phyloP scores from a whole-genome alignment of 306 rosid genomes.

The Prinsepia uniflora region DNA sequence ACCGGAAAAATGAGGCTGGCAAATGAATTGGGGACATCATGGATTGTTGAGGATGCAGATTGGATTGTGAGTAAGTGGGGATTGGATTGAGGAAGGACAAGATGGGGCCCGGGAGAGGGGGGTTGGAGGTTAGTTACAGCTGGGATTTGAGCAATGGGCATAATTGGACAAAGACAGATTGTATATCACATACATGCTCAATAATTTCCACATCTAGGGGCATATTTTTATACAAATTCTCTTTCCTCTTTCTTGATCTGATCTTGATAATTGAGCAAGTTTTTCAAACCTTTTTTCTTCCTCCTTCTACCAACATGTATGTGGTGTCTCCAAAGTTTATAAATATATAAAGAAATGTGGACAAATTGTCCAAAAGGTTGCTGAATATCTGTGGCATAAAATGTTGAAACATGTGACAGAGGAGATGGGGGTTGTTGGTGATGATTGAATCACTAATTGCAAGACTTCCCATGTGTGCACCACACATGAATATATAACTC shows the following conservation, averaged over 20 bases:
- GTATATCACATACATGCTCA: conserved; percentile 39
- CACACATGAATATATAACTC: background rate
- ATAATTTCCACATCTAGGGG: conserved; percentile 51
- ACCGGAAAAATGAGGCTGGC: conserved; percentile 37
- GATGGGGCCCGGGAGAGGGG: conserved; percentile 41
- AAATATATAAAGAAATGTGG: conserved; percentile 18
- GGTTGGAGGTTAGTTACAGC: conserved; percentile 48
- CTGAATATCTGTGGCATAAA: conserved; percentile 41
- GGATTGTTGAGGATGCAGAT: conserved; percentile 39
- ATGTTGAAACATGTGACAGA: conserved; percentile 30
- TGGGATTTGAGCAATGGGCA: conserved; percentile 51
- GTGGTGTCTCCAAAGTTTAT: conserved; percentile 19
- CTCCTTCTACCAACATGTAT: conserved; percentile 28
- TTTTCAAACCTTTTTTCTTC: conserved; percentile 19
- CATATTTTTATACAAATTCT: conserved; percentile 33
- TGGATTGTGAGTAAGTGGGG: conserved; percentile 14
- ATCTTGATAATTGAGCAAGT: conserved; percentile 54
- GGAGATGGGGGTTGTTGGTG: conserved; percentile 4
- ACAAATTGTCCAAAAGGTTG: conserved; percentile 18
- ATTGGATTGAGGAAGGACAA: conserved; percentile 22
- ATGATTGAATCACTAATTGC: conserved; percentile 11
- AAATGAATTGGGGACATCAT: conserved; percentile 29
- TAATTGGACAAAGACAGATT: conserved; percentile 55
- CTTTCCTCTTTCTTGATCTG: conserved; percentile 45
- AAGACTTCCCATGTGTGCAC: conserved; percentile 2